Percentiles rank a stretch among this genome's conserved stretches.
These are phyloP conservation scores for Trichocomaceae sp. DNA, from an alignment of 2,329 filamentous ascomycete species.

Conservation along the genomic window DNA sequence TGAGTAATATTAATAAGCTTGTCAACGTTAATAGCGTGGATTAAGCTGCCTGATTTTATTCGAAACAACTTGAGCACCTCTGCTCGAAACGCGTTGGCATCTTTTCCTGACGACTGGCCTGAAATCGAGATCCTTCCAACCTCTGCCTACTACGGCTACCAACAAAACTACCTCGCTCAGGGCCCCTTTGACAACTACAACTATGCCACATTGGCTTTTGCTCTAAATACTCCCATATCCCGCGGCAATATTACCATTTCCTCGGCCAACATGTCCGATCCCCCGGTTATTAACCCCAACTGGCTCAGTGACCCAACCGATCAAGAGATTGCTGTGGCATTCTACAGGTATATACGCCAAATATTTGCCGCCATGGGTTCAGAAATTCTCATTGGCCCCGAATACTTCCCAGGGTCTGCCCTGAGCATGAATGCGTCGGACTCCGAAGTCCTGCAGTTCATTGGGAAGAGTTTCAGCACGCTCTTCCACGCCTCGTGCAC, in stretches of 20 bases:
- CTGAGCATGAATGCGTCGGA: constrained; percentile 30
- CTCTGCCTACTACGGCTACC: constrained; percentile 16
- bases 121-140: constrained; percentile 25
- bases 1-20: not conserved
- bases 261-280: constrained; percentile 28
- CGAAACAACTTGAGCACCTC: constrained; percentile 18
- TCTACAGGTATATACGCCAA: not conserved
- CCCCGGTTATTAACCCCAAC: constrained; percentile 44
- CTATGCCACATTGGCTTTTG: constrained; percentile 27
- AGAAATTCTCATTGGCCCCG: constrained; percentile 22
- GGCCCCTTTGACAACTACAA: constrained; percentile 24
- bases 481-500: constrained; percentile 30
- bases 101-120: constrained; percentile 34
- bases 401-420: constrained; percentile 33
- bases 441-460: constrained; percentile 34
- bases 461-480: constrained; percentile 25
- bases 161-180: constrained; percentile 9
- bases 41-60: constrained; percentile 23
- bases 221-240: constrained; percentile 38
- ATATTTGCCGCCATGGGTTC: not conserved
- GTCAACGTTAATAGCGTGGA: constrained; percentile 19
- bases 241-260: constrained; percentile 42
- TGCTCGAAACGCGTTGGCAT: constrained; percentile 15
- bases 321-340: not conserved
- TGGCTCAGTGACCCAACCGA: constrained; percentile 29